Evolutionary conservation across 2,329 filamentous ascomycete genomes (phyloP), one percentile per base, ranked within the genome.

Genomic region (Emergomyces orientalis): DNA sequence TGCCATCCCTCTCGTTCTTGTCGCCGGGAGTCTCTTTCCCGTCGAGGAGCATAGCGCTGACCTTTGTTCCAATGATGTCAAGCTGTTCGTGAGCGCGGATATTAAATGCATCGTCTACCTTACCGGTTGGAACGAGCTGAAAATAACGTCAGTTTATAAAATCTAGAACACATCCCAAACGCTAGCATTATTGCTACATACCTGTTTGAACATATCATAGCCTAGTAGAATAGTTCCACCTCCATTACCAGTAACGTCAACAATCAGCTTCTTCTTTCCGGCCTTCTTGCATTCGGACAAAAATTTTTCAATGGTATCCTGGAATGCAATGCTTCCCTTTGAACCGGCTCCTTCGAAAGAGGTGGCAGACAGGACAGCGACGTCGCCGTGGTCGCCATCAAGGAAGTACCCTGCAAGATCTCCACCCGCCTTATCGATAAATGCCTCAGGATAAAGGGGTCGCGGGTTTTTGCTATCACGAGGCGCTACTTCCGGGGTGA

Each of bases 201-300:
- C 65, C 65, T 83, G 79, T 41, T 78, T 77, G 69, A 86, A 86
- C 0, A 80, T 67, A 52, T 81, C 78, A 54, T 77, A 78, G 1
- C 79, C 81, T 8, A 78, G 75, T 8, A 75, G 67, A 17, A 84
- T 69, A 54, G 73, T 72, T 0, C 87, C 86, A 47, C 86, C 87
- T 0, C 76, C 77, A 66, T 89, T 90, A 1, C 76, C 78, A 3
- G 82, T 80, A 7, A 89, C 69, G 65, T 89, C 87, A 63, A 89
- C 82, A 37, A 89, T 78, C 5, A 89, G 76, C 70, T 83, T 86
- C n/a, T 76, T 82, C 70, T 85, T 86, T 1, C 79, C 77, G 1
- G 75, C 75, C 1, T 71, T 65, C 51, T 79, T 77, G 14, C 79
- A 79, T 49, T 76, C 73, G 0, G 76, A 72, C 19, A 86, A 75